A percentile compares a stretch with the other conserved stretches of the same genome.
Conservation (phyloP, 2,329 filamentous ascomycete genomes). For the Emergomyces pasteurianus region DNA sequence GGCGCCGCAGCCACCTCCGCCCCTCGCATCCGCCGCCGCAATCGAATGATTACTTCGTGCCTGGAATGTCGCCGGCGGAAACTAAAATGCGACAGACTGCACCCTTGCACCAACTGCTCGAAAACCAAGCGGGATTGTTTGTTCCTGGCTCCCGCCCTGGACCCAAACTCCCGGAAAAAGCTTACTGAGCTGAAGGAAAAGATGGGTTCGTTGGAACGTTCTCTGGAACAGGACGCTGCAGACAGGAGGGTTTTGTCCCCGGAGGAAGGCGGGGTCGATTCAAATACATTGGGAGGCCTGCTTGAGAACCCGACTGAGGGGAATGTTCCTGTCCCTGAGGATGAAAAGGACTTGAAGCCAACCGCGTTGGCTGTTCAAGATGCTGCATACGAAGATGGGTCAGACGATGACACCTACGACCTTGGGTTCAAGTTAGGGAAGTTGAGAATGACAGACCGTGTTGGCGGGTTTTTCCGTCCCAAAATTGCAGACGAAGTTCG, state of each 20-base stretch:
- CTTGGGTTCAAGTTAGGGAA: constrained; percentile 60
- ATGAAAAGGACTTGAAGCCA: constrained; percentile 48
- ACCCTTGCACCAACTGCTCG: constrained; percentile 52
- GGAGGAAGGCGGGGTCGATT: background rate
- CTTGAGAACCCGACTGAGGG: constrained; percentile 45
- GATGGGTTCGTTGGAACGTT: constrained; percentile 58
- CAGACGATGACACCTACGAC: constrained; percentile 56
- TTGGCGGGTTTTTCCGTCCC: constrained; percentile 60
- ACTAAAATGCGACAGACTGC: constrained; percentile 60
- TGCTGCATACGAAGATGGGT: constrained; percentile 54
- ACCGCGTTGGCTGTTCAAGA: constrained; percentile 53
- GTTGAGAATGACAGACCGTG: constrained; percentile 60
- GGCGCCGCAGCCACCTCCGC: background rate
- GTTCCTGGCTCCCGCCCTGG: constrained; percentile 56
- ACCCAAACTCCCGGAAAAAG: constrained; percentile 56
- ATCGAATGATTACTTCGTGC: constrained; percentile 59
- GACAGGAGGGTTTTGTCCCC: constrained; percentile 23
- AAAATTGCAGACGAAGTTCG: constrained; percentile 58
- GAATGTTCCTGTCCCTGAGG: constrained; percentile 32
- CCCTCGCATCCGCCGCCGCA: constrained; percentile 42
- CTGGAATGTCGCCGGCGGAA: constrained; percentile 61
- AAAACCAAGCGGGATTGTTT: constrained; percentile 44
- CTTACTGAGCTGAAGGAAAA: constrained; percentile 69
- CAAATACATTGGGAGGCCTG: constrained; percentile 20
- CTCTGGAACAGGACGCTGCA: constrained; percentile 56